A percentile compares a stretch with the other conserved stretches of the same genome.
Evolutionary conservation across 2,329 filamentous ascomycete genomes (phyloP).

Genomic region (Akanthomyces dipterigenus): DNA sequence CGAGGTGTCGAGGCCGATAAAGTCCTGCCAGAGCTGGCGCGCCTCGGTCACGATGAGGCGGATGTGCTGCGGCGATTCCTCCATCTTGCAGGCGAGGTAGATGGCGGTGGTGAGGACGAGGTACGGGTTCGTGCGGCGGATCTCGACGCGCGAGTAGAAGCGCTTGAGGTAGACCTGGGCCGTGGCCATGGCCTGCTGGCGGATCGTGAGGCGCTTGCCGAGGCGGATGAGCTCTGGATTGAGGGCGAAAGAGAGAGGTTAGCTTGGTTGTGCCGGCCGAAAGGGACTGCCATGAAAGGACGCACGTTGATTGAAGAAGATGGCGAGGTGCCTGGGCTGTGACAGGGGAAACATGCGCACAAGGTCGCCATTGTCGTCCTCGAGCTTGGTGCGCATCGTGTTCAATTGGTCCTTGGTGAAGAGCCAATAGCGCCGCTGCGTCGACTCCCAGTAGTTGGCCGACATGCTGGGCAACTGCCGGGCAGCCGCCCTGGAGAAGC

Average conservation of each 20-base stretch:
- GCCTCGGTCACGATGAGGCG: slow-evolving; percentile 83
- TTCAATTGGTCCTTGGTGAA: slow-evolving; percentile 78
- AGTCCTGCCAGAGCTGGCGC: slow-evolving; percentile 75
- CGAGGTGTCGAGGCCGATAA: slow-evolving; percentile 67
- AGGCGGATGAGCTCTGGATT: slow-evolving; percentile 72
- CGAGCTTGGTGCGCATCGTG: slow-evolving; percentile 67
- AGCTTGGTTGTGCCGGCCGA: slow-evolving; percentile 4
- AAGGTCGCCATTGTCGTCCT: slow-evolving; percentile 66
- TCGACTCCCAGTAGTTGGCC: slow-evolving; percentile 94
- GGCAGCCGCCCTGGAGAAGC: not conserved
- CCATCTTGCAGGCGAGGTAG: slow-evolving; percentile 96
- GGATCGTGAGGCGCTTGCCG: slow-evolving; percentile 73
- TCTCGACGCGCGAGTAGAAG: slow-evolving; percentile 87
- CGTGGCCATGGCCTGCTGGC: slow-evolving; percentile 89
- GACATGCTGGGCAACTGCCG: slow-evolving; percentile 54
- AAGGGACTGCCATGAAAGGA: not conserved
- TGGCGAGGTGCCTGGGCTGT: slow-evolving; percentile 73
- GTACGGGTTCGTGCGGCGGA: slow-evolving; percentile 88
- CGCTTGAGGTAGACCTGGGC: slow-evolving; percentile 92
- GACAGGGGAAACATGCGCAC: slow-evolving; percentile 77
- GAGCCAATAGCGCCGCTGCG: slow-evolving; percentile 83
- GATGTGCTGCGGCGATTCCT: slow-evolving; percentile 95
- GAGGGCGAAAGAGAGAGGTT: not conserved
- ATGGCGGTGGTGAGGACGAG: slow-evolving; percentile 87
- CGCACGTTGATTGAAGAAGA: slow-evolving; percentile 87